Base-by-base conservation (phyloP, 192 early-diverging fungal species). In the Geranomyces variabilis region DNA sequence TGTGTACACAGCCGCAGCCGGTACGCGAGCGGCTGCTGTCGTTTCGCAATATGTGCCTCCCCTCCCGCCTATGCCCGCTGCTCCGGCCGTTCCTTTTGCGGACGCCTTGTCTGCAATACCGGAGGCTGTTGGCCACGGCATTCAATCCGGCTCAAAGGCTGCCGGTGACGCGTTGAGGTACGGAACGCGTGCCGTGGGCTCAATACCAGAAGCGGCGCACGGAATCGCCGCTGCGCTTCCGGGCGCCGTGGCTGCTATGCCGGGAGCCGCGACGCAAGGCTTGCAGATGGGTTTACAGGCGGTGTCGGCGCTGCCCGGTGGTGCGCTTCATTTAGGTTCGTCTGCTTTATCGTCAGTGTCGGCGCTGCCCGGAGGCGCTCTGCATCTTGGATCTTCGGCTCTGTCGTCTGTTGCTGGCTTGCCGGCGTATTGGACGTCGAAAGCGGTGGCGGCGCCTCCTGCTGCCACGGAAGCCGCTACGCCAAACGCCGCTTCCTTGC, bases 1-100 rank as follows among this genome's bases (percentile, higher is more conserved):
- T 31, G 78, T 78, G 29, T 77, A 74, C 53, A 77, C 81, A 4
- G 36, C 74, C n/a, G 81, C 79, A 10, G 80, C 75, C 22, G 75
- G 79, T 21, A 58, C 76, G 0, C 58, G 68, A 2, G 77, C 80
- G 10, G 71, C 77, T 1, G 44, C 34, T 28, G 61, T 77, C 30
- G 59, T 81, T 12, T 55, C 70, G 1, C 41, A 75, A 15, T 82
- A 78, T 58, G 71, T 85, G 6, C 73, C 78, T 15, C 53, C 79
- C n/a, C 34, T 70, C 12, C 56, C 69, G 24, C 66, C 55, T 5
- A 63, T 64, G 49, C 71, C 80, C 63, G 30, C 65, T 14, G 66
- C 71, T 34, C 73, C 73, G 21, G 33, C 64, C 6, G 49, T 64
- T 8, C 53, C 26, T 1, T 53, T 72, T 26, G 31, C 26, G 12